These are phyloP conservation scores for Hymenoscyphus fraxineus DNA, from an alignment of 2,329 filamentous ascomycete genomes.

Conservation along the genomic window DNA sequence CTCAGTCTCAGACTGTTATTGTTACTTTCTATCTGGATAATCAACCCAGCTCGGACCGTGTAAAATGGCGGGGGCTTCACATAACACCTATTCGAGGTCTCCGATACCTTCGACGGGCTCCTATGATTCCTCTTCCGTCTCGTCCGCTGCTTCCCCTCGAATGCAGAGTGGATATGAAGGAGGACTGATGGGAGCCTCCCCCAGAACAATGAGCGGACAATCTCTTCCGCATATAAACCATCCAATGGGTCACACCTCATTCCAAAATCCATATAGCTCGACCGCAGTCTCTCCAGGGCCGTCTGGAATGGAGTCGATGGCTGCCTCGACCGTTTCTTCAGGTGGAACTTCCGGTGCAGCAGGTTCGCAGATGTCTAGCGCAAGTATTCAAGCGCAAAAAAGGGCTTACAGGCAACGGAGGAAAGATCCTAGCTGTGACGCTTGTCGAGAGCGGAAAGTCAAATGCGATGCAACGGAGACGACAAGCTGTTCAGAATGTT, in stretches of 20 bases:
- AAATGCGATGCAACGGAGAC: constrained; percentile 97
- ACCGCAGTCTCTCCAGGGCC: constrained; percentile 30
- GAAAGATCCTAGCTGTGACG: constrained; percentile 96
- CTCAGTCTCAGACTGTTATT: constrained; percentile 20
- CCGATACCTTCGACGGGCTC: constrained; percentile 59
- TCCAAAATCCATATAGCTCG: constrained; percentile 31
- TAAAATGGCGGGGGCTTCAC: constrained; percentile 52
- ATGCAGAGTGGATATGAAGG: constrained; percentile 50
- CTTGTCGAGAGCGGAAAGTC: constrained; percentile 81
- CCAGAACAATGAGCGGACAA: constrained; percentile 47
- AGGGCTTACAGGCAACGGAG: constrained; percentile 89
- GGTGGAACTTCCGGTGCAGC: constrained; percentile 49
- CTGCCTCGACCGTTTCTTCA: constrained; percentile 56
- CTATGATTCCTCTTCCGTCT: constrained; percentile 62
- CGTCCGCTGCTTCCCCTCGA: constrained; percentile 57
- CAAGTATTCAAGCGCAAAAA: constrained; percentile 71
- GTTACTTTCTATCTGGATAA: constrained; percentile 21
- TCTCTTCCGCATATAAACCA: constrained; percentile 52
- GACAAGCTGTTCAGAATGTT: constrained; percentile 94
- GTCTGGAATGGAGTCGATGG: constrained; percentile 56
- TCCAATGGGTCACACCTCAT: constrained; percentile 34
- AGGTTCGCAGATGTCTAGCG: constrained; percentile 36
- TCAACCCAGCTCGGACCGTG: constrained; percentile 17
- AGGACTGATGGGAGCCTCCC: constrained; percentile 50
- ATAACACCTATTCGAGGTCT: constrained; percentile 57